Conservation (phyloP, 1,284 basidiomycete genomes). For the Coriolopsis trogii region DNA sequence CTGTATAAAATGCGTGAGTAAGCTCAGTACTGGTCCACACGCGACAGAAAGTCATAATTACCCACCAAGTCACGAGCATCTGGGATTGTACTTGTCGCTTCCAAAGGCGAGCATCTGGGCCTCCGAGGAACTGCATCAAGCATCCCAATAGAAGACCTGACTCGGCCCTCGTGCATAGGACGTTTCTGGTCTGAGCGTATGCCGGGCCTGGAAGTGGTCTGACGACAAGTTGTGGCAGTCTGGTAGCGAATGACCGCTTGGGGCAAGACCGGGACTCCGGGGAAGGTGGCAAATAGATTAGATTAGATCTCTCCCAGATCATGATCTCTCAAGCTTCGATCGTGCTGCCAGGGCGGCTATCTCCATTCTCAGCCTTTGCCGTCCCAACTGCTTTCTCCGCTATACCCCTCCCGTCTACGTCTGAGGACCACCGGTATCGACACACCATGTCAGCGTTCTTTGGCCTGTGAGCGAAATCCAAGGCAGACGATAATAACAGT, state of each 20-base stretch:
- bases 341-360: conserved; percentile 7
- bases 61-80: too few species aligned
- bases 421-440: not conserved
- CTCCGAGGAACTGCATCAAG: too few species aligned
- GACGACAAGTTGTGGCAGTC: not conserved
- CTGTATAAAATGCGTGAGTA: too few species aligned
- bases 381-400: conserved; percentile 1
- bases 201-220: not conserved
- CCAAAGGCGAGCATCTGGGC: too few species aligned
- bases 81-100: too few species aligned
- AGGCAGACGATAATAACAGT: not conserved
- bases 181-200: too few species aligned
- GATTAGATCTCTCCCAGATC: conserved; percentile 3
- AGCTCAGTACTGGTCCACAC: too few species aligned
- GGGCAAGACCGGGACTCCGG: not conserved
- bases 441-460: conserved; percentile 79
- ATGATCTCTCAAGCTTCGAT: conserved; percentile 3
- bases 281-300: not conserved
- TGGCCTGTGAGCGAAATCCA: conserved; percentile 63
- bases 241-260: not conserved
- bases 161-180: too few species aligned
- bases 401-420: not conserved
- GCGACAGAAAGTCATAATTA: too few species aligned
- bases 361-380: conserved; percentile 14
- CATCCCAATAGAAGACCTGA: too few species aligned